Evolutionary conservation across 768 basidiomycete genomes (phyloP), one percentile per base, ranked within the genome.

Genomic region (Podaxis sp.): DNA sequence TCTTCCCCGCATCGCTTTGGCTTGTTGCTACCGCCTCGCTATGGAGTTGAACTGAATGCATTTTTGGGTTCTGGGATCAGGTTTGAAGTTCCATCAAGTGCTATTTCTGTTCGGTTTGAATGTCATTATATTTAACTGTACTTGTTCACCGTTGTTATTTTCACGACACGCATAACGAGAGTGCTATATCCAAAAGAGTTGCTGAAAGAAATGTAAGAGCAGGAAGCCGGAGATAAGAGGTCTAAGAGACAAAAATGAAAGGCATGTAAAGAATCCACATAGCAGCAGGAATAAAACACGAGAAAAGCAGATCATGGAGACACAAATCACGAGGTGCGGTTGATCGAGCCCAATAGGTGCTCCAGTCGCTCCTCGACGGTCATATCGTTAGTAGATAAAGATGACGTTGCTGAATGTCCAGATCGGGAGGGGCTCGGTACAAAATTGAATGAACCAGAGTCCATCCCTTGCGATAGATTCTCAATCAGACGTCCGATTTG

Each of bases 401-500:
- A 90, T 44, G 85, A 87, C 28, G 89, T 78, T 17, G 82, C 74
- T 20, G 90, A 88, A 66, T 87, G 87, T 56, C 78, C 77, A 13
- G 71, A 64, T 44, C 74, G 77, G 70, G 60, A 66, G 62, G 60
- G 66, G 67, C 65, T 71, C 12, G 86, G 83, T 40, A 81, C 70
- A 70, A 93, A 85, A 70, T 93, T 93, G 80, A 93, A 93, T 40
- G 91, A 89, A 51, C 91, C 93, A 46, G 90, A 81, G 66, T 95
- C 93, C 78, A 87, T 86, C 36, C 87, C 89, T 71, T 87, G 87
- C 52, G 92, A 93, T 71, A 95, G 84, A 68, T 77, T 86, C 71
- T 95, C 93, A 62, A 95, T 92, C 63, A 95, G 80, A 67, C 87
- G 89, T 48, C 89, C 90, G 71, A 95, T 93, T 65, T 93, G 88